These are phyloP conservation scores for Arxiozyma slooffiae DNA, from an alignment of 1,139 yeast genomes.

Conservation along the genomic window DNA sequence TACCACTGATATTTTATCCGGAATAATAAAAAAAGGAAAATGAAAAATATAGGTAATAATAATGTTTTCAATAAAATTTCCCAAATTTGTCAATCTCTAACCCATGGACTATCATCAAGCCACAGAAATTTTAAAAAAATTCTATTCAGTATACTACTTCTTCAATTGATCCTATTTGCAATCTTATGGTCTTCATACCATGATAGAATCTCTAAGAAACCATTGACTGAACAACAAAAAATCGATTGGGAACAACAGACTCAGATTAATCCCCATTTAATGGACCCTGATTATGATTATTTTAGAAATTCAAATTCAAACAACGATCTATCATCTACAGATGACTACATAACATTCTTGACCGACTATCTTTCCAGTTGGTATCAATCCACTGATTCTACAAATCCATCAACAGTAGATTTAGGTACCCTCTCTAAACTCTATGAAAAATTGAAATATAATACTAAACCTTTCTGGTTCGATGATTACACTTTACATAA, in stretches of 20 bases:
- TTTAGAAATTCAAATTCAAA: slow-evolving; percentile 1
- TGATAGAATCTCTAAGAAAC: neutral
- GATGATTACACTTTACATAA: slow-evolving; percentile 16
- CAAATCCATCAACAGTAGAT: neutral
- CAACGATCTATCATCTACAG: neutral
- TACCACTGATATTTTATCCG: no score
- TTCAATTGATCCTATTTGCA: slow-evolving; percentile 3
- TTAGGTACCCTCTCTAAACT: slow-evolving; percentile 4
- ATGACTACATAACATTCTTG: neutral
- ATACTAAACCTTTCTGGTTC: slow-evolving; percentile 14
- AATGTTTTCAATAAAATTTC: neutral
- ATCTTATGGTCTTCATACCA: neutral
- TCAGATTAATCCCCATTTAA: slow-evolving; percentile 1
- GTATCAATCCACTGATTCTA: neutral
- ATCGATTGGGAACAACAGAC: slow-evolving; percentile 1
- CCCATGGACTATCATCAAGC: neutral
- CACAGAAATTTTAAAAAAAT: neutral
- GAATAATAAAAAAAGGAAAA: no score
- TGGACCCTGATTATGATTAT: slow-evolving; percentile 4
- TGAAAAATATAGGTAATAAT: no score
- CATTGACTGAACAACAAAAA: neutral
- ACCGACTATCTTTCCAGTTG: slow-evolving; percentile 1
- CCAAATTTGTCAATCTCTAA: neutral
- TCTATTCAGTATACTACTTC: neutral
- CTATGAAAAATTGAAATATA: slow-evolving; percentile 15